These are phyloP conservation scores for Chamaecyparis obtusa DNA, from an alignment of 75 land plant species.

Conservation along the genomic window DNA sequence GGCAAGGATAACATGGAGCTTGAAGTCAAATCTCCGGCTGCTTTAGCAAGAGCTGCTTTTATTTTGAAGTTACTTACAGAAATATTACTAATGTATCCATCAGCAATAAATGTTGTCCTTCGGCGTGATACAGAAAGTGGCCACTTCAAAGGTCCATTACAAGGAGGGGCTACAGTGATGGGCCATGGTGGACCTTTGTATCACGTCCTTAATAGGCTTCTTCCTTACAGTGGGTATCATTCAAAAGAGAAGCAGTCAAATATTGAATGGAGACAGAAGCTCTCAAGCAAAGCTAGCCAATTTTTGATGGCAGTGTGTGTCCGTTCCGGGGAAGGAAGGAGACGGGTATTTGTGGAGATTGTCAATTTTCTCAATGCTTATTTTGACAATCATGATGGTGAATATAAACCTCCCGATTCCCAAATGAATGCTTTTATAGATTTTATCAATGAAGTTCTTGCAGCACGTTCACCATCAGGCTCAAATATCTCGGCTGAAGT, in stretches of 20 bases:
- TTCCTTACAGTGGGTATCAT: constrained; percentile 51
- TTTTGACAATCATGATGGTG: constrained; percentile 34
- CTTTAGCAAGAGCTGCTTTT: constrained; percentile 85
- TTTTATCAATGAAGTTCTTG: constrained; percentile 81
- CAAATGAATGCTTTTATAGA: constrained; percentile 75
- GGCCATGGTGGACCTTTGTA: constrained; percentile 73
- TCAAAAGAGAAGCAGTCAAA: constrained; percentile 63
- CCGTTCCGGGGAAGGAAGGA: constrained; percentile 89
- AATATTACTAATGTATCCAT: constrained; percentile 77
- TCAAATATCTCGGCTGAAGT: constrained; percentile 88
- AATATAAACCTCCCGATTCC: constrained; percentile 48
- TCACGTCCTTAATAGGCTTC: constrained; percentile 81
- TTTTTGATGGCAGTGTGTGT: constrained; percentile 92
- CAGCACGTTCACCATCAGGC: constrained; percentile 88
- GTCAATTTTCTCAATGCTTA: constrained; percentile 44
- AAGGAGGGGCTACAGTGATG: constrained; percentile 25
- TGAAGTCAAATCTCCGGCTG: constrained; percentile 47
- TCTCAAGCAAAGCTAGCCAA: constrained; percentile 70
- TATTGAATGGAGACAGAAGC: constrained; percentile 89
- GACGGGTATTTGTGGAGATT: constrained; percentile 75
- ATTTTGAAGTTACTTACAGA: constrained; percentile 86
- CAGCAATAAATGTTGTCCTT: constrained; percentile 79
- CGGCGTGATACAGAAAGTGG: constrained; percentile 88
- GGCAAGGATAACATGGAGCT: constrained; percentile 34
- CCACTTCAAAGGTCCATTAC: constrained; percentile 38